Evolutionary conservation across 345 rosid genomes (phyloP), one percentile per base, ranked within the genome.

Genomic region (Pseudoturritis turrita): DNA sequence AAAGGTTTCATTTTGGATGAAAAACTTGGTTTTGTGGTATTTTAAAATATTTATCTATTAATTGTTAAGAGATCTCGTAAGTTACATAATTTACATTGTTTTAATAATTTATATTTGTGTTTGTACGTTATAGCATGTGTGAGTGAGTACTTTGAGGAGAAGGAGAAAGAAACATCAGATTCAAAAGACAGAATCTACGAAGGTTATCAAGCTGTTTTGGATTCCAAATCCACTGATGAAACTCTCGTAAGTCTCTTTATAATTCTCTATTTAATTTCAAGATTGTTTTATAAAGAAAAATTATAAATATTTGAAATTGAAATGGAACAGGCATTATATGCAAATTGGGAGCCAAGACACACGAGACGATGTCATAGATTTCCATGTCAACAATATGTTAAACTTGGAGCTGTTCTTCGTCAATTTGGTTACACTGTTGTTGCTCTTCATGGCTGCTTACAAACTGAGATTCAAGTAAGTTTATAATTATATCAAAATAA

Each of bases 311-410:
- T n/a, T n/a, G n/a, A n/a, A n/a, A n/a, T n/a, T n/a, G n/a, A 55
- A 59, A 36, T 73, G 31, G 10, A 39, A 23, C 70, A 89, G 96
- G 98, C 95, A 7, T 66, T 84, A 7, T 81, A 92, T 75, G 89
- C 96, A 17, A 88, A 91, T 43, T 92, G 98, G 98, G 98, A 89
- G 72, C 96, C 98, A 1, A 83, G 92, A 79, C 89, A 82, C 64
- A 81, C 86, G 0, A 75, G 84, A 65, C 75, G 81, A 15, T 83
- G 92, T 66, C 51, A 79, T 78, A 83, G 75, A 56, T 84, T 80
- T 54, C 98, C 98, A n/a, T 85, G 89, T 86, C 84, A 79, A 64
- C 92, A 87, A 49, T 89, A 92, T 51, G 87, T 88, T 46, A 88
- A 92, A 79, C 31, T 89, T 52, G 98, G 98, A 69, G 81, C 87